phyloP scores from a whole-genome alignment of 768 basidiomycete species.

The Gloeophyllum trabeum region DNA sequence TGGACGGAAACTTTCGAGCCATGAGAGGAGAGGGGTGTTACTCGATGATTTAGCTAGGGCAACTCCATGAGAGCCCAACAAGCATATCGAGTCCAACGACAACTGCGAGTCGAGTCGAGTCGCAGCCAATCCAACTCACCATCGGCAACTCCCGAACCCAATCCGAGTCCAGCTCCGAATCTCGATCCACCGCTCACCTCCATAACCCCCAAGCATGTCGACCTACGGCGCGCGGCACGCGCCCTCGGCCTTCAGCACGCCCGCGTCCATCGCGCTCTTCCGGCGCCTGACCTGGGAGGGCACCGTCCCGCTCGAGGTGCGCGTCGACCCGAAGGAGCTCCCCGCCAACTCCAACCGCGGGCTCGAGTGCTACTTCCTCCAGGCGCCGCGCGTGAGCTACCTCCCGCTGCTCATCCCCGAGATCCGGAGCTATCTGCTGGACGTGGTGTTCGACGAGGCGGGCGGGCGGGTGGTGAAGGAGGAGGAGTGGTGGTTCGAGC shows the following conservation, averaged over 20 bases:
- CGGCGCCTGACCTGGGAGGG: slow-evolving; percentile 87
- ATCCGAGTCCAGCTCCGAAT: too few relatives aligned
- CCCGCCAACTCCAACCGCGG: slow-evolving; percentile 85
- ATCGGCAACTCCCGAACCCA: too few relatives aligned
- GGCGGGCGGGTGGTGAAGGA: slow-evolving; percentile 68
- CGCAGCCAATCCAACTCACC: too few relatives aligned
- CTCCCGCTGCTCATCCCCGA: slow-evolving; percentile 87
- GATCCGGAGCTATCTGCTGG: slow-evolving; percentile 78
- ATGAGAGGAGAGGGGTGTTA: too few relatives aligned
- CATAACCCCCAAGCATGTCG: slow-evolving; percentile 14
- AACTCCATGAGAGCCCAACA: too few relatives aligned
- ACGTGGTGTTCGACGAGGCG: slow-evolving; percentile 85
- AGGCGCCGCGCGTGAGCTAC: slow-evolving; percentile 88
- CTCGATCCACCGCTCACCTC: slow-evolving; percentile 1
- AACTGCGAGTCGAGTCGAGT: too few relatives aligned
- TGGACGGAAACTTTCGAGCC: too few relatives aligned
- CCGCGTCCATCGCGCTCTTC: slow-evolving; percentile 71
- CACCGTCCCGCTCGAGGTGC: slow-evolving; percentile 80
- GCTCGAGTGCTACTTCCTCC: slow-evolving; percentile 82
- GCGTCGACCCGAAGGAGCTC: slow-evolving; percentile 80
- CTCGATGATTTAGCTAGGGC: too few relatives aligned
- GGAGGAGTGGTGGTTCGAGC: slow-evolving; percentile 98
- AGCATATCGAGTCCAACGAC: too few relatives aligned
- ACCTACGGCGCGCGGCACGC: slow-evolving; percentile 20
- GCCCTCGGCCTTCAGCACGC: slow-evolving; percentile 35